Percentiles rank a stretch among this genome's conserved stretches.
phyloP scores from a whole-genome alignment of 495 filamentous ascomycete genomes.

The Trichocladium antarcticum region DNA sequence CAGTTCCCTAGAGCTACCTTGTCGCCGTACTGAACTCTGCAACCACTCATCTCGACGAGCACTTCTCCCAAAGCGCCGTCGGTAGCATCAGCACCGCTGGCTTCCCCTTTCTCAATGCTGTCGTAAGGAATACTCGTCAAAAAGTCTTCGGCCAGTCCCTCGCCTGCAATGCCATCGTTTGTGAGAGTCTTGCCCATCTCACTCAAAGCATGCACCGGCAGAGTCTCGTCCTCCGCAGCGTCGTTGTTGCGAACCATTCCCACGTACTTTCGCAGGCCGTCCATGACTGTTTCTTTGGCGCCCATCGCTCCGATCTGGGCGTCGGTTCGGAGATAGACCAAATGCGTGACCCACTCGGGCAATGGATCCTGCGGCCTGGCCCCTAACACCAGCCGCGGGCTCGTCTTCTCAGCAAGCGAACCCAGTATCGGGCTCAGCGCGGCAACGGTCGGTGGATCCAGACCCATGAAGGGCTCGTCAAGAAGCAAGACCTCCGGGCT shows the following conservation, averaged over 20 bases:
- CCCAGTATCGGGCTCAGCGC: slow-evolving; percentile 59
- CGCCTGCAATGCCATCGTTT: slow-evolving; percentile 32
- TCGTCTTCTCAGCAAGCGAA: slow-evolving; percentile 48
- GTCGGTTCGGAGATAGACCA: slow-evolving; percentile 54
- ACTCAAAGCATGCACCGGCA: slow-evolving; percentile 38
- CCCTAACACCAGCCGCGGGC: slow-evolving; percentile 63
- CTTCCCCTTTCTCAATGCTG: background rate
- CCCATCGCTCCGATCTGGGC: slow-evolving; percentile 49
- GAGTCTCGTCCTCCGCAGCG: slow-evolving; percentile 24
- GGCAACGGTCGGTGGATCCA: slow-evolving; percentile 69
- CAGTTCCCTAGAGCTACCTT: slow-evolving; percentile 70
- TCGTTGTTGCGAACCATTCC: slow-evolving; percentile 27
- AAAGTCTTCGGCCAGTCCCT: slow-evolving; percentile 20
- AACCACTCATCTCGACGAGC: slow-evolving; percentile 76
- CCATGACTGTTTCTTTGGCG: slow-evolving; percentile 41
- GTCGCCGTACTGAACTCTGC: slow-evolving; percentile 66
- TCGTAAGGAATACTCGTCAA: background rate
- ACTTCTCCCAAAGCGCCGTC: slow-evolving; percentile 38
- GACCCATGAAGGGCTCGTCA: slow-evolving; percentile 94
- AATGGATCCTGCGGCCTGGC: slow-evolving; percentile 75
- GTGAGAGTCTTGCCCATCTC: slow-evolving; percentile 42
- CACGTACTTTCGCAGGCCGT: slow-evolving; percentile 36
- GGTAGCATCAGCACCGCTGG: background rate
- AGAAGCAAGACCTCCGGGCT: slow-evolving; percentile 72
- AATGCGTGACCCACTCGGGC: slow-evolving; percentile 81